Conservation (phyloP, 2,329 filamentous ascomycete species). For the Pezicula rhizophila region DNA sequence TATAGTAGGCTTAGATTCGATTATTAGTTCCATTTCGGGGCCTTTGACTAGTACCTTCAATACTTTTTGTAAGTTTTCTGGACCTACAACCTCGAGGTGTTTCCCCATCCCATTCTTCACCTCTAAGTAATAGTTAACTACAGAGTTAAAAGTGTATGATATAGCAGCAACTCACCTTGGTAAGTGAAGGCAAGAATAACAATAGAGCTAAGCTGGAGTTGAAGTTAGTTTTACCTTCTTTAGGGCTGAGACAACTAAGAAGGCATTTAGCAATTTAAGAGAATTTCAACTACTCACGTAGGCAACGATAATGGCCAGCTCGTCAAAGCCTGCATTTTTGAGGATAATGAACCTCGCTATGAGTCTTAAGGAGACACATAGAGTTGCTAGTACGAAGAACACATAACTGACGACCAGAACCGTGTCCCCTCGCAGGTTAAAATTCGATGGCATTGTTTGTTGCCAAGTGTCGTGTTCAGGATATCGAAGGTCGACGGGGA, state of each 20-base stretch:
- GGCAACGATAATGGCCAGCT: conserved; percentile 10
- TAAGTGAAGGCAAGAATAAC: conserved; percentile 1
- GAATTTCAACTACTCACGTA: conserved; percentile 3
- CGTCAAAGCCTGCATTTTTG: conserved; percentile 11
- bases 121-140: conserved; percentile 15
- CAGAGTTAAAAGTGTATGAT: background rate
- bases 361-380: conserved; percentile 9
- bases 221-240: too few species aligned
- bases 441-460: too few species aligned
- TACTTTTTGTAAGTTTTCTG: conserved; percentile 13
- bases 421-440: too few species aligned
- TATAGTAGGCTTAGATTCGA: conserved; percentile 6
- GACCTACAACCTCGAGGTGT: conserved; percentile 15
- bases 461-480: too few species aligned
- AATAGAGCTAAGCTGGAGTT: too few species aligned
- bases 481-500: too few species aligned
- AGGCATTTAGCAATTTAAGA: background rate
- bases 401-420: too few species aligned
- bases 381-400: conserved; percentile 3
- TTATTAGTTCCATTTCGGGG: too few species aligned
- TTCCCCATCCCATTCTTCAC: conserved; percentile 20
- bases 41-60: conserved; percentile 23
- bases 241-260: conserved; percentile 2
- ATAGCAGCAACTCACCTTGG: background rate
- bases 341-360: conserved; percentile 11